Base-by-base conservation (phyloP, 805 yeast species). In the Starmerella powellii region DNA sequence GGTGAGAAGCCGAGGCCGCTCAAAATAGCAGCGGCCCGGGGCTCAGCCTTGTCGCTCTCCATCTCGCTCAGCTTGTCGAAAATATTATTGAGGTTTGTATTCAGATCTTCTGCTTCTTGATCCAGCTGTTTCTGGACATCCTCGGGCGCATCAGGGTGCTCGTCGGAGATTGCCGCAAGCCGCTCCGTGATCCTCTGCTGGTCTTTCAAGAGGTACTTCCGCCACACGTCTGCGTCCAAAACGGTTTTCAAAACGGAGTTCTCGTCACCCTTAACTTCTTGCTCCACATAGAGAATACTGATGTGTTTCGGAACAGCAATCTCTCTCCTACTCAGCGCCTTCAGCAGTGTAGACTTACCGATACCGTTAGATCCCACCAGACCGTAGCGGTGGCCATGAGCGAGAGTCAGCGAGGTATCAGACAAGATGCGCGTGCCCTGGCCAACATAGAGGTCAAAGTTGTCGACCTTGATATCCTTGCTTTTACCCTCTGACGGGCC, bases 151-250 rank as follows among this genome's bases (percentile, higher is more conserved):
- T 84, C 84, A 55, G 80, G 82, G 6, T 61, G 59, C 54, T 85
- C 70, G 15, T 58, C 63, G 47, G 83, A 91, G 47, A 91, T 78
- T 53, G 81, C 94, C 30, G 63, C 67, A 26, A 91, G 66, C 59
- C 95, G 72, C 47, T 77, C 84, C 46, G 77, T 75, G 31, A 63
- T 53, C 3, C 54, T 53, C 28, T 63, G 57, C 62, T 87, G 94
- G 60, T 91, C 97, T 36, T 66, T 64, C 27, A 91, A 59, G 42
- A 91, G 66, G 53, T 80, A 85, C 63, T 93, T 91, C 62, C 99
- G 74, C 99, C 99, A 91, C 32, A 91, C 99, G 66, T 91, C 99
- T 1, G 99, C 98, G 65, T 91, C 98, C 51, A 91, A 68, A n/a
- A 91, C 98, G 49, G 95, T 80, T 62, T 88, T 95, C 41, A 91